Evolutionary conservation across 495 filamentous ascomycete species (phyloP).

Genomic region (Gamarada debralockiae): DNA sequence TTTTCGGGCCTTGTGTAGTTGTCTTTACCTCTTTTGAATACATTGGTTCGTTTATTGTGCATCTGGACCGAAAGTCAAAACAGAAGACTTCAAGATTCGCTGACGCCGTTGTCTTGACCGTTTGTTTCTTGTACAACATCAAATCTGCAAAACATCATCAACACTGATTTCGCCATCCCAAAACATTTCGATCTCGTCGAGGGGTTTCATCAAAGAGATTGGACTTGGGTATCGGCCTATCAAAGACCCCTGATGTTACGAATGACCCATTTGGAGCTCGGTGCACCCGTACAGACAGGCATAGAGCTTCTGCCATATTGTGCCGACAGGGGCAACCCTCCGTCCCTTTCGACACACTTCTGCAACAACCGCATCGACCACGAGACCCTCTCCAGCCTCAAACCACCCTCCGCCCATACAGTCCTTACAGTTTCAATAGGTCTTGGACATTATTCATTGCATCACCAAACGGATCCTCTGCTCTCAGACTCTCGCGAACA

Average conservation of each 20-base stretch:
- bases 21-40: too few species aligned
- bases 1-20: too few species aligned
- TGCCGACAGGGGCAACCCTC: not conserved
- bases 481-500: too few species aligned
- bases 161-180: too few species aligned
- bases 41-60: too few species aligned
- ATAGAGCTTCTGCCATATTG: not conserved
- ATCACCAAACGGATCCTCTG: too few species aligned
- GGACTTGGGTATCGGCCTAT: not conserved
- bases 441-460: not conserved
- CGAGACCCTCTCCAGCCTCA: slow-evolving; percentile 6
- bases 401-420: slow-evolving; percentile 8
- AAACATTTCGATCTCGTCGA: not conserved
- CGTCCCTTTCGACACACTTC: slow-evolving; percentile 9
- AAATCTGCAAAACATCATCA: not conserved
- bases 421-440: slow-evolving; percentile 19
- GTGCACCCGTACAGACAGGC: not conserved
- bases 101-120: not conserved
- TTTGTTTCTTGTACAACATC: not conserved
- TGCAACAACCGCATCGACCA: slow-evolving; percentile 11
- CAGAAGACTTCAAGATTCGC: too few species aligned
- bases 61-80: too few species aligned
- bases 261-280: not conserved
- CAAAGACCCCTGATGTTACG: not conserved
- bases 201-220: too few species aligned